Evolutionary conservation across 179 eudicot genomes (phyloP), one percentile per base, ranked within the genome.

Genomic region (Dionaea muscipula): DNA sequence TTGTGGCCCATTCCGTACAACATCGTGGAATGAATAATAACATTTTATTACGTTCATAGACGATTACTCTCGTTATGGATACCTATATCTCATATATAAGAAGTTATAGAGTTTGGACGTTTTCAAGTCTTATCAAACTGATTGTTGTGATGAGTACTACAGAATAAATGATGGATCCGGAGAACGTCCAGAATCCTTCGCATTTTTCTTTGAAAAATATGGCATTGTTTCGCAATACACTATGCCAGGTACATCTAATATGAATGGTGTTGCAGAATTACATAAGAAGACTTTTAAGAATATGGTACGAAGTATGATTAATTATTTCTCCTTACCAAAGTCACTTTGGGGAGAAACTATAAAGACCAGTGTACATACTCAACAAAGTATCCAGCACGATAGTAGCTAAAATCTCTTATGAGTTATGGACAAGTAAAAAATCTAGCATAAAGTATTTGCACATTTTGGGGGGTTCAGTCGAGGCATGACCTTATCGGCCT

Each of bases 31-130:
- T 27, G 39, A 23, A 15, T 36, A 52, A 52, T 26, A 31, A n/a
- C 28, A 28, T 7, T 52, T 52, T 24, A 50, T 50, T 31, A 50
- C 54, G 13, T 50, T 50, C 26, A 15, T 50, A 9, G 4, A 50
- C 26, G 54, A 50, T 50, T 50, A 24, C 36, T 50, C 35, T 7
- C 20, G 20, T 50, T 50, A 50, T 50, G 38, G 54, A 14, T 50
- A 28, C 13, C 24, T 27, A 7, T 51, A 51, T 21, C 37, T 51
- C 19, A 23, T 16, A 0, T 19, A 51, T 53, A 7, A 52, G 0
- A 52, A 28, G 23, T 52, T 21, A 17, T 39, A 28, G 15, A 7
- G 5, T 13, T 1, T 52, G 19, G 28, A 52, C 28, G 24, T 19
- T 6, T 18, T 52, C 15, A 19, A 52, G 24, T 19, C 28, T 17